A percentile compares a stretch with the other conserved stretches of the same genome.
phyloP scores from a whole-genome alignment of 352 stramenopile genomes.

The Phytopythium oedochilum region DNA sequence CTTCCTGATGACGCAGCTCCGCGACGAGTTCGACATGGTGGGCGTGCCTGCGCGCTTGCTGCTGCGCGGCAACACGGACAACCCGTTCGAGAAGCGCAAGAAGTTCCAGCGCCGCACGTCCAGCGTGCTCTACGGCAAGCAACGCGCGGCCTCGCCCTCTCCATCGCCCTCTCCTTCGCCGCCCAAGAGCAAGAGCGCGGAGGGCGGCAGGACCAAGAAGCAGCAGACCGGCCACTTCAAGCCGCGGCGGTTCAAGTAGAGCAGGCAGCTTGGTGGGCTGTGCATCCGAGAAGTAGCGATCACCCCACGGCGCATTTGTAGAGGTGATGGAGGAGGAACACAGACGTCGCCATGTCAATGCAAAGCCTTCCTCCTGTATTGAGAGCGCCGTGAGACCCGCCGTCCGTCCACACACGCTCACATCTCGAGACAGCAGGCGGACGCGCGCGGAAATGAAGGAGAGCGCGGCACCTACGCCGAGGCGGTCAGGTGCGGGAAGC shows the following conservation, averaged over 20 bases:
- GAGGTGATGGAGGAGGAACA: too few species aligned
- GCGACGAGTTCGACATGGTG: conserved; percentile 84
- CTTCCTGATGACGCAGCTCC: conserved; percentile 72
- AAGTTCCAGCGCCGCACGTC: conserved; percentile 81
- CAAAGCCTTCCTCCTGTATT: conserved; percentile 3
- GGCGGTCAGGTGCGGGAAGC: conserved; percentile 42
- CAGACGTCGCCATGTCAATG: neutral
- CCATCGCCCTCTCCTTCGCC: neutral
- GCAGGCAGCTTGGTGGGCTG: too few species aligned
- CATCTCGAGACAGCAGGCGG: neutral
- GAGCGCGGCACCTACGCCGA: neutral
- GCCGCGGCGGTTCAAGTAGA: conserved; percentile 31
- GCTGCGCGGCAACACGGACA: conserved; percentile 73
- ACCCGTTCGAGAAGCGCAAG: conserved; percentile 80
- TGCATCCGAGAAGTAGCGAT: too few species aligned
- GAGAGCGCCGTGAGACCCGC: neutral
- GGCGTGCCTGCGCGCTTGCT: conserved; percentile 72
- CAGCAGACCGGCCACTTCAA: conserved; percentile 35
- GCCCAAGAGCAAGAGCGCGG: conserved; percentile 8
- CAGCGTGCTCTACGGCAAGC: conserved; percentile 51
- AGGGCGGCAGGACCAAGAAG: conserved; percentile 29
- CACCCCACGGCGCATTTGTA: too few species aligned
- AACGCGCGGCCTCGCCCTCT: conserved; percentile 17
- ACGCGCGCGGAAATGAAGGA: neutral
- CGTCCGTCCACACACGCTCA: neutral